Percentiles rank a stretch among this genome's conserved stretches.
Conservation (phyloP, 257 asterid species). For the Ocimum tenuiflorum region DNA sequence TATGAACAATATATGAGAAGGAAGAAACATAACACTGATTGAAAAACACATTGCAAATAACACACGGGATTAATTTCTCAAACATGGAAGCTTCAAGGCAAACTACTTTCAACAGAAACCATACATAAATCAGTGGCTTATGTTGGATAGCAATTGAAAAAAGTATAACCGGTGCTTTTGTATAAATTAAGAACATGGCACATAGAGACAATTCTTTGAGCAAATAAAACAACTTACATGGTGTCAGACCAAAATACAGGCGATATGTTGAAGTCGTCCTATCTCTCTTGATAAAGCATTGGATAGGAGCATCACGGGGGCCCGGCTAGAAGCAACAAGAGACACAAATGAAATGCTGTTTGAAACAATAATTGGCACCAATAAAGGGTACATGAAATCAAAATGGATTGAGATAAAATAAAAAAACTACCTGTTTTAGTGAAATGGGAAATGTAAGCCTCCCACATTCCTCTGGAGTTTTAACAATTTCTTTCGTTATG, state of each 20-base stretch:
- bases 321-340: conserved; percentile 53
- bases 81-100: neutral
- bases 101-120: neutral
- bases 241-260: conserved; percentile 71
- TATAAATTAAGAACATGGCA: neutral
- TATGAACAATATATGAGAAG: neutral
- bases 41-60: too few species aligned
- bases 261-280: conserved; percentile 57
- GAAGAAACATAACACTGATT: neutral
- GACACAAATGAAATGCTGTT: neutral
- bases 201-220: neutral
- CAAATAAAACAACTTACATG: conserved; percentile 48
- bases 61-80: too few species aligned
- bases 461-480: conserved; percentile 87
- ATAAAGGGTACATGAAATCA: neutral
- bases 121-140: neutral
- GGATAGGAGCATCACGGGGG: conserved; percentile 80
- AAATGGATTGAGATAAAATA: neutral
- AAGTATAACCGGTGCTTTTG: neutral
- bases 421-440: conserved; percentile 57
- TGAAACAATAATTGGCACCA: neutral
- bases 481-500: conserved; percentile 81
- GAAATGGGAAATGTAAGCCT: conserved; percentile 86
- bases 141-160: neutral
- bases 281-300: conserved; percentile 84